Percentiles rank a stretch among this genome's conserved stretches.
These are phyloP conservation scores for Sporothrix curviconia DNA, from an alignment of 2,329 filamentous ascomycete species.

Conservation along the genomic window DNA sequence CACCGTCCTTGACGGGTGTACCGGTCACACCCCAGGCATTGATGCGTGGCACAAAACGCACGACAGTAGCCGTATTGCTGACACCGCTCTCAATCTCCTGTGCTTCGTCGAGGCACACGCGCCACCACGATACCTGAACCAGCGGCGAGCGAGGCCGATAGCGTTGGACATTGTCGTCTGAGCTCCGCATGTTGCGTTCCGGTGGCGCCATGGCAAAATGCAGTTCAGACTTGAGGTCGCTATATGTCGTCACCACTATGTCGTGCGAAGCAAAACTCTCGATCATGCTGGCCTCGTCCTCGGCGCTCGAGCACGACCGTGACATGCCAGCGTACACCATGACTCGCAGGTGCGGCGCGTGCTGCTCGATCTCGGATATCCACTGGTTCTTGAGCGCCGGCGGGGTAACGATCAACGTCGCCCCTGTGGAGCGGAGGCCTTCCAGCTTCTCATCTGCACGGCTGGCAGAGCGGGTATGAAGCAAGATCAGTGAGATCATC, in stretches of 20 bases:
- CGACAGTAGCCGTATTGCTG: slow-evolving; percentile 73
- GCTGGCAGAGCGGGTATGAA: slow-evolving; percentile 45
- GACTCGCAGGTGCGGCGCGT: slow-evolving; percentile 52
- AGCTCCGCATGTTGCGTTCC: slow-evolving; percentile 57
- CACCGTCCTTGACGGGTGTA: slow-evolving; percentile 71
- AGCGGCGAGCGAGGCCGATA: slow-evolving; percentile 66
- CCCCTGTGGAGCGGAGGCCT: slow-evolving; percentile 44
- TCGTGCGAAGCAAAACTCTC: slow-evolving; percentile 45
- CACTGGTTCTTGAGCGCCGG: slow-evolving; percentile 53
- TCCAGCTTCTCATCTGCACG: slow-evolving; percentile 32
- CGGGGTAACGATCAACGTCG: slow-evolving; percentile 58
- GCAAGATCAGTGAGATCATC: slow-evolving; percentile 61
- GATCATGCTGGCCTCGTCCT: slow-evolving; percentile 35
- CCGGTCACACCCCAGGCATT: slow-evolving; percentile 92
- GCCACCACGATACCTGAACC: slow-evolving; percentile 80
- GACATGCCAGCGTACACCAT: slow-evolving; percentile 49
- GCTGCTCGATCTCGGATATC: slow-evolving; percentile 51
- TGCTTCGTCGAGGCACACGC: slow-evolving; percentile 69
- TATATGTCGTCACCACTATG: slow-evolving; percentile 59
- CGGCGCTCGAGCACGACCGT: slow-evolving; percentile 29
- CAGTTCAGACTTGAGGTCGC: slow-evolving; percentile 70
- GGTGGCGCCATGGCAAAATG: slow-evolving; percentile 68
- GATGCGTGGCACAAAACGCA: slow-evolving; percentile 69
- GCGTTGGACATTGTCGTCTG: slow-evolving; percentile 44
- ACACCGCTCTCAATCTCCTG: slow-evolving; percentile 93